phyloP scores from a whole-genome alignment of 495 filamentous ascomycete species.

The Penicillium cinerascens region DNA sequence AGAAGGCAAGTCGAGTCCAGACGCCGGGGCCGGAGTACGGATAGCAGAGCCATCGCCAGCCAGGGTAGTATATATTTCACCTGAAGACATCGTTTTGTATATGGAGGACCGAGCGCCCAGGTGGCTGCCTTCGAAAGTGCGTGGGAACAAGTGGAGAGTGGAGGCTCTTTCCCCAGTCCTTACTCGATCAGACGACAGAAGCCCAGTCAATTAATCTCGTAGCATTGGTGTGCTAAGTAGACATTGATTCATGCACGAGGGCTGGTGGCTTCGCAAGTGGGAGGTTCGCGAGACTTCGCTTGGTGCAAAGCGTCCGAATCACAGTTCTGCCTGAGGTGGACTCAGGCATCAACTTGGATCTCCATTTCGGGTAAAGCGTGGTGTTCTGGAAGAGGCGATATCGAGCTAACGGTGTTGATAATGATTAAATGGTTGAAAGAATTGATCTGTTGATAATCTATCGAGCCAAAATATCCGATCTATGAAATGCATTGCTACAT shows the following conservation, averaged over 20 bases:
- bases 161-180: slow-evolving; percentile 2
- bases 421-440: neutral
- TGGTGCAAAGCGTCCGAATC: slow-evolving; percentile 2
- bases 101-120: neutral
- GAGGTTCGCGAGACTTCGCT: neutral
- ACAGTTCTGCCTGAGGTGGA: slow-evolving; percentile 21
- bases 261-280: slow-evolving; percentile 2
- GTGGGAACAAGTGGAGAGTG: neutral
- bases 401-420: neutral
- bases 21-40: neutral
- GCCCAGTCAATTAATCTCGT: neutral
- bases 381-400: neutral
- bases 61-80: slow-evolving; percentile 10
- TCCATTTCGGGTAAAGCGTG: slow-evolving; percentile 5
- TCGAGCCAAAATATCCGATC: neutral
- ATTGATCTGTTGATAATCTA: neutral
- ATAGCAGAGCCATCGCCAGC: slow-evolving; percentile 7
- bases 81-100: slow-evolving; percentile 16
- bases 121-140: slow-evolving; percentile 3
- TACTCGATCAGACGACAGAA: neutral
- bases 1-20: slow-evolving; percentile 25
- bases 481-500: neutral
- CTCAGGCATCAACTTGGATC: slow-evolving; percentile 15
- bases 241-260: neutral
- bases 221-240: neutral